Evolutionary conservation across 129 eudicot genomes (phyloP).

Genomic region (Pittosporum tobira): DNA sequence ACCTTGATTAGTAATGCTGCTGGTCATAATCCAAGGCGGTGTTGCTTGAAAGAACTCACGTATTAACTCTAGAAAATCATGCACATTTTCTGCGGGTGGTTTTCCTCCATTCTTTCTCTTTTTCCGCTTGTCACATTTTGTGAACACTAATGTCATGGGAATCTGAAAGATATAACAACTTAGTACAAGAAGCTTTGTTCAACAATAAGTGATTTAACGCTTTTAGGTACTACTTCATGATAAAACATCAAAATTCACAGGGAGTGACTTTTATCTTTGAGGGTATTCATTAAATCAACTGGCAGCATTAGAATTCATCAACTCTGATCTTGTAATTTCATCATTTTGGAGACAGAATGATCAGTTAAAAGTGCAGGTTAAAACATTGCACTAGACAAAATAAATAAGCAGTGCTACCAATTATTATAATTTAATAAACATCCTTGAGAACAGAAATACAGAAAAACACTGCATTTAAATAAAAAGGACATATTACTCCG

Average conservation of each 20-base stretch:
- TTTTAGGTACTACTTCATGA: not conserved
- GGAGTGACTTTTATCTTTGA: not conserved
- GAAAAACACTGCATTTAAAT: not conserved
- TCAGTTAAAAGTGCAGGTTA: not conserved
- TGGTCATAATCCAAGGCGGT: constrained; percentile 99
- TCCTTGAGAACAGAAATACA: not conserved
- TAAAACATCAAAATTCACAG: not conserved
- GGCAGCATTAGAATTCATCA: not conserved
- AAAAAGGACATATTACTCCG: not conserved
- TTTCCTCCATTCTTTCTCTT: constrained; percentile 97
- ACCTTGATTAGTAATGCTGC: constrained; percentile 94
- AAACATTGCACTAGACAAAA: not conserved
- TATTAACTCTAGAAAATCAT: constrained; percentile 66
- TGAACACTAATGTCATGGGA: constrained; percentile 91
- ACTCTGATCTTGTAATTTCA: not conserved
- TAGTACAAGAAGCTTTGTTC: not conserved
- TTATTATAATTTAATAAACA: not conserved
- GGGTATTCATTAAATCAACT: not conserved
- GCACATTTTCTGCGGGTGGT: constrained; percentile 84
- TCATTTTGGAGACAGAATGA: not conserved
- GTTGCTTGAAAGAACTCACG: constrained; percentile 61
- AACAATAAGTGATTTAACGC: not conserved
- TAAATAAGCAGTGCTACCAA: not conserved
- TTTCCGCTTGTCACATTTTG: constrained; percentile 96
- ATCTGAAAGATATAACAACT: constrained; percentile 32